Evolutionary conservation across 1,139 yeast genomes (phyloP), one percentile per base, ranked within the genome.

Genomic region (Casaregolazyma suthepensis): DNA sequence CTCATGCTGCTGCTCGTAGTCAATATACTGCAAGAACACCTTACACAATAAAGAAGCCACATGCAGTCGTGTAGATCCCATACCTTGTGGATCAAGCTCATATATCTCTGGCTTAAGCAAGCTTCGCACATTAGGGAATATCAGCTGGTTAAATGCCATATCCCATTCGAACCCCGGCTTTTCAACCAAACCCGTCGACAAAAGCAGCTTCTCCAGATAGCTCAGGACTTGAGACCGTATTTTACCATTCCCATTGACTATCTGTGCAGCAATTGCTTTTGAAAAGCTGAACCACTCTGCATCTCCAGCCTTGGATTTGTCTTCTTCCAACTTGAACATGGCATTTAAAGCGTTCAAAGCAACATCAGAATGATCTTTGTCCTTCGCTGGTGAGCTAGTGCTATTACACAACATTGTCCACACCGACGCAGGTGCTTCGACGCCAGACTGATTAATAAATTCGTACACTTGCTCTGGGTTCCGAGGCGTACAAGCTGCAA

Each of bases 191-290:
- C 74, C 52, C 56, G 70, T 52, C 58, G 63, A 83, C 61, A 57
- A 78, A 60, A 38, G 79, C 65, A 54, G 71, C 65, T 61, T 81
- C 82, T 62, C 90, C 71, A 17, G 78, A 65, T 54, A 76, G 71
- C 55, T 60, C 48, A 71, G 61, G 0, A 96, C 93, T 66, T 75
- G 80, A 0, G 78, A 70, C 47, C 96, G 75, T 12, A 90, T 75
- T 64, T 86, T 90, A 40, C 88, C 76, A 66, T 96, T 87, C 9
- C 96, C 96, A 63, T 89, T 90, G 66, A 87, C 79, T 66, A 96
- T 87, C 68, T 90, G 96, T 62, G 86, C 91, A 0, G 94, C 89
- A 55, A 90, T 75, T 0, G 94, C 93, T 65, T 87, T 53, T 6
- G 61, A 58, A 50, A 59, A 64, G 7, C 57, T 57, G 35, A 53